phyloP scores from a whole-genome alignment of 768 basidiomycete species.

The Brasilioporus rufonigricans region DNA sequence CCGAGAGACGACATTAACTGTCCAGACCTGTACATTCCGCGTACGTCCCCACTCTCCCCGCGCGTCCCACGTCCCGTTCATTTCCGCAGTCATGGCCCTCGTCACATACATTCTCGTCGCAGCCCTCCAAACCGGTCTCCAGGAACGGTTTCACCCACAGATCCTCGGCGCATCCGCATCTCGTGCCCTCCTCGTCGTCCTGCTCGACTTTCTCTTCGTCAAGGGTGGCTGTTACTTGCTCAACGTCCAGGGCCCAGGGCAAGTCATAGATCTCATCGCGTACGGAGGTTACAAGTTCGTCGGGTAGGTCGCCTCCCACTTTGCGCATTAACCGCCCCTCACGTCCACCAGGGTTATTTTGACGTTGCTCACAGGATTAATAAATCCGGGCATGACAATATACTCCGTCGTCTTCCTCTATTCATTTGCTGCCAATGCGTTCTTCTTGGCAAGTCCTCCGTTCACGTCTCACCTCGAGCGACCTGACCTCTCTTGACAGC shows the following conservation, averaged over 20 bases:
- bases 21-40: slow-evolving; percentile 95
- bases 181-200: slow-evolving; percentile 77
- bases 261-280: slow-evolving; percentile 80
- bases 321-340: neutral
- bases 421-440: slow-evolving; percentile 83
- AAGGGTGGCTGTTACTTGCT: slow-evolving; percentile 92
- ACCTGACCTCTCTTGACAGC: slow-evolving; percentile 44
- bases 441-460: slow-evolving; percentile 75
- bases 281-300: slow-evolving; percentile 99
- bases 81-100: slow-evolving; percentile 79
- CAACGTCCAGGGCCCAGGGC: slow-evolving; percentile 71
- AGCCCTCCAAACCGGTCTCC: slow-evolving; percentile 80
- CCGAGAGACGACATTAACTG: slow-evolving; percentile 95
- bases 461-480: neutral
- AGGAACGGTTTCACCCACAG: slow-evolving; percentile 81
- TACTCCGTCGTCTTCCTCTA: slow-evolving; percentile 79
- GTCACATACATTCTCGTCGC: slow-evolving; percentile 93
- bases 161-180: slow-evolving; percentile 86
- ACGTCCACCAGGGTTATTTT: slow-evolving; percentile 68
- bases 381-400: slow-evolving; percentile 59
- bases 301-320: slow-evolving; percentile 51
- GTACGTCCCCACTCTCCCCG: slow-evolving; percentile 39
- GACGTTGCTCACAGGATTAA: slow-evolving; percentile 68
- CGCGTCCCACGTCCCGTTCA: slow-evolving; percentile 7
- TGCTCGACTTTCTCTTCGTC: slow-evolving; percentile 87